Conservation (phyloP, 2,329 filamentous ascomycete species). For the Hypoxylon sp. region DNA sequence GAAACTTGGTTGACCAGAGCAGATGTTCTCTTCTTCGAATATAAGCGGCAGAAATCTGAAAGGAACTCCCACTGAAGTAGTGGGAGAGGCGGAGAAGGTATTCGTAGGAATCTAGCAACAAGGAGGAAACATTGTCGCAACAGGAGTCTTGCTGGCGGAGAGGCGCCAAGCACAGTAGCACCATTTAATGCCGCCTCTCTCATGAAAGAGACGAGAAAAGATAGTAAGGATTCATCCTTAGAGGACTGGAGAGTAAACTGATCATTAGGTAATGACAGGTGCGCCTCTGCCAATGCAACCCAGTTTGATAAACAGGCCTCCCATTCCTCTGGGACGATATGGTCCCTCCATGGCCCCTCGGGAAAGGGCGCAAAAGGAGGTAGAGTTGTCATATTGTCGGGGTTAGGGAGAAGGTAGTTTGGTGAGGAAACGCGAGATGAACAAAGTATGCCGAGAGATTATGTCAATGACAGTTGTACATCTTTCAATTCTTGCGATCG, state of each 20-base stretch:
- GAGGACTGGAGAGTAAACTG: conserved; percentile 67
- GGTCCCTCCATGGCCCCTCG: conserved; percentile 74
- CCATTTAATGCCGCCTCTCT: conserved; percentile 65
- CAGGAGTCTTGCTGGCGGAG: conserved; percentile 62
- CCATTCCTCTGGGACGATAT: conserved; percentile 81
- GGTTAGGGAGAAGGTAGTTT: neutral
- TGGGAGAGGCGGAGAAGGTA: conserved; percentile 59
- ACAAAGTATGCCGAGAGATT: neutral
- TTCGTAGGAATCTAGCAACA: conserved; percentile 68
- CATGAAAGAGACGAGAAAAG: conserved; percentile 79
- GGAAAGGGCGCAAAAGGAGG: conserved; percentile 86
- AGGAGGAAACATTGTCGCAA: conserved; percentile 77
- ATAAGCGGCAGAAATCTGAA: conserved; percentile 76
- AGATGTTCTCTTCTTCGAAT: conserved; percentile 73
- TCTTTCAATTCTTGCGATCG: neutral
- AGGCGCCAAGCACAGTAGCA: conserved; percentile 55
- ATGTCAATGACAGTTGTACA: neutral
- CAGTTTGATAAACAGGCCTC: conserved; percentile 82
- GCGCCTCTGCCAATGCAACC: conserved; percentile 75
- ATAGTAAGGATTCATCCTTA: conserved; percentile 70
- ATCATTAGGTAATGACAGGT: conserved; percentile 71
- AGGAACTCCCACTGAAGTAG: conserved; percentile 78
- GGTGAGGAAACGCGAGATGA: neutral
- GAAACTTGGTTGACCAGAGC: conserved; percentile 67
- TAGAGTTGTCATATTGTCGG: conserved; percentile 62